These are phyloP conservation scores for Cystofilobasidium bisporidii DNA, from an alignment of 768 basidiomycete genomes.

Conservation along the genomic window DNA sequence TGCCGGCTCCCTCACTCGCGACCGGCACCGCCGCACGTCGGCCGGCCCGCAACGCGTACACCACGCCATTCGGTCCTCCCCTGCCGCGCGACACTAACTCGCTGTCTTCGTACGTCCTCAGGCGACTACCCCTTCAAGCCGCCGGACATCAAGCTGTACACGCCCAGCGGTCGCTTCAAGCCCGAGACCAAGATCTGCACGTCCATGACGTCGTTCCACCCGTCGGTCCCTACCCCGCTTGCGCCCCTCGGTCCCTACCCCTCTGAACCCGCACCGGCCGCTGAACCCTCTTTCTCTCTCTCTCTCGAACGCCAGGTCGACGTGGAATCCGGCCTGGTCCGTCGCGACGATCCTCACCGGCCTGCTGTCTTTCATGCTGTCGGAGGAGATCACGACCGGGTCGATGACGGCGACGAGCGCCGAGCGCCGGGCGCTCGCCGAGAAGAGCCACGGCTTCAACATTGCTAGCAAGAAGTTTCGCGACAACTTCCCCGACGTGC, in stretches of 20 bases:
- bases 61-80: background rate
- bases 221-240: slow-evolving; percentile 42
- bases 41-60: slow-evolving; percentile 45
- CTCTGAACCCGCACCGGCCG: no score
- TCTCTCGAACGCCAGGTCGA: no score
- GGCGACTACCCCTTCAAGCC: slow-evolving; percentile 54
- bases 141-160: slow-evolving; percentile 61
- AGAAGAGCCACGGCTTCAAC: slow-evolving; percentile 78
- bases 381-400: slow-evolving; percentile 94
- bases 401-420: slow-evolving; percentile 68
- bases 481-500: slow-evolving; percentile 80
- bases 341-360: slow-evolving; percentile 91
- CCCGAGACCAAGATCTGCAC: slow-evolving; percentile 94
- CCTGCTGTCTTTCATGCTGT: slow-evolving; percentile 84
- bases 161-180: slow-evolving; percentile 80
- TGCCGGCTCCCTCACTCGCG: background rate
- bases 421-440: slow-evolving; percentile 69
- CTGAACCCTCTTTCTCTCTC: no score
- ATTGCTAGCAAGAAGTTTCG: slow-evolving; percentile 61
- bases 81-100: background rate
- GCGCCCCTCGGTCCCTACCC: no score
- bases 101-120: background rate
- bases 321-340: slow-evolving; percentile 65
- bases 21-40: slow-evolving; percentile 33
- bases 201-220: slow-evolving; percentile 56